Base-by-base conservation (phyloP, 495 filamentous ascomycete species). In the Neurospora sp. region DNA sequence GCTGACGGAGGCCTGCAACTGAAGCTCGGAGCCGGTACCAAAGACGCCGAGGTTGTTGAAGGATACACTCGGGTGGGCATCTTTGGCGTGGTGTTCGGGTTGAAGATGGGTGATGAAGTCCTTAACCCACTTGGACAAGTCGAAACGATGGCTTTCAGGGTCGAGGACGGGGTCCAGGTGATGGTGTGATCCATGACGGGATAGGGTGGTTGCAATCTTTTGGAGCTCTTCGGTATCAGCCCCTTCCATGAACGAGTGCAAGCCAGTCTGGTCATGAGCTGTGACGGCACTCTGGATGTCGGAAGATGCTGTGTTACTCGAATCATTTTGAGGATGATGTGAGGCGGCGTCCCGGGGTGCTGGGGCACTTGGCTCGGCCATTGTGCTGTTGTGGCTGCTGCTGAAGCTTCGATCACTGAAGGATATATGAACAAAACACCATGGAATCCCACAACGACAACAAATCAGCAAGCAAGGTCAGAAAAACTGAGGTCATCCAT, bases 1-100 rank as follows among this genome's bases (percentile, higher is more conserved):
- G 5, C 79, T 82, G 22, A 89, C 85, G n/a, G 82, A 87, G n/a
- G 86, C 80, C 75, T 90, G 88, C 1, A 89, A 82, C 69, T 88
- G 85, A 20, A 89, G 76, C 6, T 86, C 87, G 22, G 84, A 79
- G 0, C 87, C 87, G 0, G 87, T 84, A 6, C 87, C 88, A 3
- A 82, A 86, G 16, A 89, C 85, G 68, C 84, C 84, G 66, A 90
- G 81, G 70, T 88, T 82, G 69, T 84, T 81, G 74, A 88, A 88
- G 1, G 81, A 79, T 9, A 88, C 79, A 12, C 87, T 85, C 1
- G 75, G 70, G 1, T 74, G n/a, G 68, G 44, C 72, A 22, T 61
- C 4, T 22, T 70, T 72, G 20, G 40, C 12, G 73, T 74, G 69
- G 2, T 76, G 76, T 37, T 76, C 75, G 27, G 82, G 81, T 66